Percentiles rank a stretch among this genome's conserved stretches.
Evolutionary conservation across 176 grass and related monocot species (phyloP).

Genomic region (Triticum turgidum): DNA sequence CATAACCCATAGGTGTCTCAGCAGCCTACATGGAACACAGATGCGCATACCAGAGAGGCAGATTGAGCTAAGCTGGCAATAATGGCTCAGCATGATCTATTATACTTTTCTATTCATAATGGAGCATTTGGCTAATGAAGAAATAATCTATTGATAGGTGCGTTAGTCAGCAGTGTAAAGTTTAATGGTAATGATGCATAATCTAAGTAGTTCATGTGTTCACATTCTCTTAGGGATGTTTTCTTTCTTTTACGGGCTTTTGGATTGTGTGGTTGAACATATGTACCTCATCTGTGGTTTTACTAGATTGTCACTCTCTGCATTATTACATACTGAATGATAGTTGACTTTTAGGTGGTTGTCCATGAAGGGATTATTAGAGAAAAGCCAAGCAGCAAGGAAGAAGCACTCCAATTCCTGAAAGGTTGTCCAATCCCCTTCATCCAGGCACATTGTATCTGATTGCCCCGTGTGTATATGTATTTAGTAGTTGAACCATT

Average conservation of each 20-base stretch:
- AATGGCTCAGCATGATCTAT: not conserved
- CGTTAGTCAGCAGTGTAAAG: not conserved
- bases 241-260: not conserved
- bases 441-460: not conserved
- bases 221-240: not conserved
- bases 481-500: not conserved
- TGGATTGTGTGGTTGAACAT: not conserved
- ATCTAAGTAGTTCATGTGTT: not conserved
- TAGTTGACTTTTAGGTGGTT: conserved; percentile 84
- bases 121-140: not conserved
- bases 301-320: conserved; percentile 14
- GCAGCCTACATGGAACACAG: not conserved
- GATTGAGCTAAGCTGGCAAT: not conserved
- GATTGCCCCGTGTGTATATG: conserved; percentile 12
- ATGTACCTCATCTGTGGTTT: not conserved
- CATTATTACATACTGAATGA: conserved; percentile 55
- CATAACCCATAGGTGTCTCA: not conserved
- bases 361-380: conserved; percentile 97
- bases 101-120: not conserved
- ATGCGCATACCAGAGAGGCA: not conserved
- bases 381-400: conserved; percentile 86
- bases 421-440: conserved; percentile 51
- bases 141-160: not conserved
- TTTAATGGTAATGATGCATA: not conserved
- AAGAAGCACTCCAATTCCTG: conserved; percentile 95